Evolutionary conservation across 2,329 filamentous ascomycete species (phyloP).

Genomic region (Neonectria neomacrospora): DNA sequence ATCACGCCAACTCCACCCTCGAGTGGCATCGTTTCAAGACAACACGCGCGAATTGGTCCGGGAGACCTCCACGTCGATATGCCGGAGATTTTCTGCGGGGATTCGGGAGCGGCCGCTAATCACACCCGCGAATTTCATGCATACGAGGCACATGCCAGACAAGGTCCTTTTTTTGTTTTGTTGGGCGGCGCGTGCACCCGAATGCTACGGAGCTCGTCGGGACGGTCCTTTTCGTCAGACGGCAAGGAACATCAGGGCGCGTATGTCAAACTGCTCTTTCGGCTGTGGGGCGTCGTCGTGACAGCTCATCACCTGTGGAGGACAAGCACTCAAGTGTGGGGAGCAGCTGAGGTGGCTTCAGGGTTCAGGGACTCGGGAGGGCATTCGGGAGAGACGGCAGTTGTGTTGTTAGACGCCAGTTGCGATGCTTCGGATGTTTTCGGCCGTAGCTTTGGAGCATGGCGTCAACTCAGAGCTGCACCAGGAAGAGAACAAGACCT

Average conservation of each 20-base stretch:
- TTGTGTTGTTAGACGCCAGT: background rate
- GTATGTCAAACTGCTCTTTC: slow-evolving; percentile 2
- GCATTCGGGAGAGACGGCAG: background rate
- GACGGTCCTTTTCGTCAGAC: background rate
- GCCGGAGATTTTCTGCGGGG: slow-evolving; percentile 13
- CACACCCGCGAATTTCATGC: slow-evolving; percentile 4
- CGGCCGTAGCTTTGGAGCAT: slow-evolving; percentile 1
- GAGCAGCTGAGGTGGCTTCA: slow-evolving; percentile 1
- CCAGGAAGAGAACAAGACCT: slow-evolving; percentile 21
- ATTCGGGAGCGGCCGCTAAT: slow-evolving; percentile 22
- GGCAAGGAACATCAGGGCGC: background rate
- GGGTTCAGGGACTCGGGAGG: slow-evolving; percentile 12
- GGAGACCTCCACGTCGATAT: background rate
- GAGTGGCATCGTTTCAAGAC: background rate
- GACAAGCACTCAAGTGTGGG: slow-evolving; percentile 10
- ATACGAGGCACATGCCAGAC: background rate
- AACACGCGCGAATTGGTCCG: background rate
- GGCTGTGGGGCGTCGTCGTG: slow-evolving; percentile 8
- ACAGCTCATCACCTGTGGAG: slow-evolving; percentile 22
- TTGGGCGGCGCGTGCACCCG: background rate
- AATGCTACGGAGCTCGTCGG: background rate
- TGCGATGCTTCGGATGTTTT: slow-evolving; percentile 15
- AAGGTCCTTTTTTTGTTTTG: background rate
- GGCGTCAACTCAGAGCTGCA: background rate
- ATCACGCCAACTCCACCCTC: background rate